Conservation (phyloP, 306 rosid species). For the Pyrus betulifolia region DNA sequence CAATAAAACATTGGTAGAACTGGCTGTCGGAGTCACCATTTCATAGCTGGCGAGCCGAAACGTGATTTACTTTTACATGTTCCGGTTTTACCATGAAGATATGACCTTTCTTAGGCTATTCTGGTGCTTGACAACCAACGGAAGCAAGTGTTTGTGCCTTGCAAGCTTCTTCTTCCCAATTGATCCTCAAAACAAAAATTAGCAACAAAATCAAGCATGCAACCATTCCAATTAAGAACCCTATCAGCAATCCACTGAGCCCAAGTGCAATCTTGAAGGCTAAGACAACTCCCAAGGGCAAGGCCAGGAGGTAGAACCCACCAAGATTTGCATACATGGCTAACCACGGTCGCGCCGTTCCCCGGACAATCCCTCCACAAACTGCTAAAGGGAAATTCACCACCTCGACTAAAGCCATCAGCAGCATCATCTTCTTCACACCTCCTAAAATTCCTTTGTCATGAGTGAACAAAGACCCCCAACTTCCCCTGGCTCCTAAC, state of each 20-base stretch:
- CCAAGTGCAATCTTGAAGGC: slow-evolving; percentile 63
- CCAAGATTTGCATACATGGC: slow-evolving; percentile 66
- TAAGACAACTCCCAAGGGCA: slow-evolving; percentile 58
- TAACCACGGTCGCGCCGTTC: slow-evolving; percentile 69
- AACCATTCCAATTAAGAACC: slow-evolving; percentile 46
- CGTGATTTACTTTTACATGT: neutral
- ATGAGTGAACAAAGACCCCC: slow-evolving; percentile 69
- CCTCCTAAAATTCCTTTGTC: slow-evolving; percentile 43
- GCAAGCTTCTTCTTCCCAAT: slow-evolving; percentile 58
- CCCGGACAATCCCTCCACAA: slow-evolving; percentile 78
- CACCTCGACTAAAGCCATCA: slow-evolving; percentile 71
- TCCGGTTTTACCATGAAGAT: neutral
- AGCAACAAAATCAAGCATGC: slow-evolving; percentile 38
- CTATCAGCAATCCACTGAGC: slow-evolving; percentile 55
- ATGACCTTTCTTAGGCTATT: neutral
- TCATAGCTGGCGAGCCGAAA: neutral
- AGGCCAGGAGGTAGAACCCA: slow-evolving; percentile 71
- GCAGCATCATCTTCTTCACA: slow-evolving; percentile 62
- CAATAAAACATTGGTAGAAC: neutral
- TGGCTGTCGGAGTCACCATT: neutral
- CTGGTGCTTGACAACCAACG: slow-evolving; percentile 5
- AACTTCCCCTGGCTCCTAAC: slow-evolving; percentile 63
- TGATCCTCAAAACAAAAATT: slow-evolving; percentile 40
- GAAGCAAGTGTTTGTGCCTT: slow-evolving; percentile 45
- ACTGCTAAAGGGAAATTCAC: slow-evolving; percentile 72